Percentiles rank a stretch among this genome's conserved stretches.
Conservation (phyloP, 805 yeast genomes). For the Myxozyma melibiosi region DNA sequence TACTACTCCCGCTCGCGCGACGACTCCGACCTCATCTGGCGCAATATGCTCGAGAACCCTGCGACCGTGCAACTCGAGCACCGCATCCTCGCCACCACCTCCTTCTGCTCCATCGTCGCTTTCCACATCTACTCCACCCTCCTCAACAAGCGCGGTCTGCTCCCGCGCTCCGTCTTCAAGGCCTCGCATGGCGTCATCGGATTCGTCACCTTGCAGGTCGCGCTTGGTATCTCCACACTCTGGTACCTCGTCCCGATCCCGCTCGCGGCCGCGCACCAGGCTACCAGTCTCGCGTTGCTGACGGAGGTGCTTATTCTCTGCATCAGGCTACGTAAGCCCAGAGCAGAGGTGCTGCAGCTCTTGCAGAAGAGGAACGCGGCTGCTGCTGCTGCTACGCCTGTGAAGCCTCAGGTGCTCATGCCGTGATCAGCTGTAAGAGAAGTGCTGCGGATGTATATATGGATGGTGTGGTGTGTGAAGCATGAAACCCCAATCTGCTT, state of each 20-base stretch:
- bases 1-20: conserved; percentile 68
- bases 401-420: conserved; percentile 4
- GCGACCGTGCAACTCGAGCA: conserved; percentile 93
- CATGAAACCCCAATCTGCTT: not conserved
- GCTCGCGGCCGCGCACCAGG: conserved; percentile 94
- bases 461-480: not conserved
- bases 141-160: conserved; percentile 37
- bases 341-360: conserved; percentile 7
- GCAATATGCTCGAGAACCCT: conserved; percentile 93
- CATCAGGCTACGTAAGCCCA: conserved; percentile 48
- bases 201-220: conserved; percentile 76
- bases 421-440: not conserved
- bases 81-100: conserved; percentile 77
- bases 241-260: conserved; percentile 89
- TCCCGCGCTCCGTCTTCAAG: conserved; percentile 60
- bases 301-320: conserved; percentile 73
- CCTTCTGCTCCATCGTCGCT: conserved; percentile 57
- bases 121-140: conserved; percentile 54
- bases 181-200: conserved; percentile 76
- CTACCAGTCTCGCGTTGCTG: conserved; percentile 88
- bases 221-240: conserved; percentile 83
- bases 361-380: not conserved
- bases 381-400: not conserved
- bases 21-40: conserved; percentile 79
- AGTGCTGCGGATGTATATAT: conserved; percentile 1